These are phyloP conservation scores for Heritiera fomes DNA, from an alignment of 345 rosid species.

Conservation along the genomic window DNA sequence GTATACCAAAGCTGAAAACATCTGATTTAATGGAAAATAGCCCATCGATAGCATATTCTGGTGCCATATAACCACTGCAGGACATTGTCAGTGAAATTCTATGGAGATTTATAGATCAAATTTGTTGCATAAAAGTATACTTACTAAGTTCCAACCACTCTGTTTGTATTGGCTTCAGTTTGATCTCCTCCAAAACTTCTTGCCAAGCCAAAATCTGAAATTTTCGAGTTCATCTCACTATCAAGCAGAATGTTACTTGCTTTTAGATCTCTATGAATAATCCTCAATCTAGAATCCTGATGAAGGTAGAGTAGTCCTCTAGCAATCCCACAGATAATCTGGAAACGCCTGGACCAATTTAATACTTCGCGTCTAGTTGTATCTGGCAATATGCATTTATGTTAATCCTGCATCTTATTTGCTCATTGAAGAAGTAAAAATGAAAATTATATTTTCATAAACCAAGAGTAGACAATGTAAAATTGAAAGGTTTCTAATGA, in stretches of 20 bases:
- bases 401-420: neutral
- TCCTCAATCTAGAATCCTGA: slow-evolving; percentile 43
- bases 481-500: neutral
- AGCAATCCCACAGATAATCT: slow-evolving; percentile 44
- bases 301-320: slow-evolving; percentile 47
- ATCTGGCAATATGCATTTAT: neutral
- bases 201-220: slow-evolving; percentile 32
- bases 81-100: neutral
- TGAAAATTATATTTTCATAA: too few species aligned
- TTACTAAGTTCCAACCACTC: slow-evolving; percentile 25
- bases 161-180: slow-evolving; percentile 18
- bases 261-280: slow-evolving; percentile 30
- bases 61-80: slow-evolving; percentile 22
- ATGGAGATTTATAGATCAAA: neutral
- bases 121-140: neutral
- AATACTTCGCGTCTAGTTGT: neutral
- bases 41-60: slow-evolving; percentile 21
- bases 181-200: slow-evolving; percentile 22
- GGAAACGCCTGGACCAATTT: slow-evolving; percentile 32
- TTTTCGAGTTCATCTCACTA: slow-evolving; percentile 41
- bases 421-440: slow-evolving; percentile 17
- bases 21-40: neutral
- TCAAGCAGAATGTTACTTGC: slow-evolving; percentile 39
- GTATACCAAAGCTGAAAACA: slow-evolving; percentile 17
- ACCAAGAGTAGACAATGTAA: neutral